Conservation (phyloP, 192 early-diverging fungal genomes). For the Funneliformis mosseae region DNA sequence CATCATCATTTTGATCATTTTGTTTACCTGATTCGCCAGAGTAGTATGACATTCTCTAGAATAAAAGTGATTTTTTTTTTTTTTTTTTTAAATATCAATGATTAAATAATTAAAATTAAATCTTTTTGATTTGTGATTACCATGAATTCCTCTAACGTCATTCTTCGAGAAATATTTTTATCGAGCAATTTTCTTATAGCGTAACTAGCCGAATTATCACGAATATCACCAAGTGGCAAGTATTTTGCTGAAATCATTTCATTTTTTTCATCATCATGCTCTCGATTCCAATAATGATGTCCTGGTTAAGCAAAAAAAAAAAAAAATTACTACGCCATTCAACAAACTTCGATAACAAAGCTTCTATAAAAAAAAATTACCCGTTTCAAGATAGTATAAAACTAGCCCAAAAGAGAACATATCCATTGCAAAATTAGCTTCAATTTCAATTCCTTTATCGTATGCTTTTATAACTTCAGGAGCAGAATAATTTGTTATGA, state of each 20-base stretch:
- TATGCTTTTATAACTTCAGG: constrained; percentile 5
- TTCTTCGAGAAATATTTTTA: neutral
- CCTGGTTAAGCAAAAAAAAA: neutral
- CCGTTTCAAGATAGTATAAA: constrained; percentile 15
- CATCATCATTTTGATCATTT: too few relatives aligned
- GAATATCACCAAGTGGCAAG: neutral
- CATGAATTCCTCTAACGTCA: neutral
- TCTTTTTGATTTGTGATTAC: neutral
- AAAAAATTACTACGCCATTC: neutral
- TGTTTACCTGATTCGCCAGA: neutral
- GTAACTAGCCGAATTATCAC: neutral
- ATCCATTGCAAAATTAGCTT: neutral
- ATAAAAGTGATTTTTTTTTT: too few relatives aligned
- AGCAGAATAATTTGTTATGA: neutral
- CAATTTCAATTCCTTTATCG: neutral
- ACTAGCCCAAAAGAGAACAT: constrained; percentile 24
- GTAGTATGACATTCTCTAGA: neutral
- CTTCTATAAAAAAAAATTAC: neutral
- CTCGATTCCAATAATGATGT: neutral
- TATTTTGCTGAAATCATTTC: neutral
- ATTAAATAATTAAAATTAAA: neutral
- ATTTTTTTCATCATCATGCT: neutral
- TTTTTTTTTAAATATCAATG: neutral
- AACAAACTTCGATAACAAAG: neutral
- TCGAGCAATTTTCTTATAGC: neutral